A percentile compares a stretch with the other conserved stretches of the same genome.
Evolutionary conservation across 2,329 filamentous ascomycete species (phyloP).

Genomic region (Trichoderma pleuroti): DNA sequence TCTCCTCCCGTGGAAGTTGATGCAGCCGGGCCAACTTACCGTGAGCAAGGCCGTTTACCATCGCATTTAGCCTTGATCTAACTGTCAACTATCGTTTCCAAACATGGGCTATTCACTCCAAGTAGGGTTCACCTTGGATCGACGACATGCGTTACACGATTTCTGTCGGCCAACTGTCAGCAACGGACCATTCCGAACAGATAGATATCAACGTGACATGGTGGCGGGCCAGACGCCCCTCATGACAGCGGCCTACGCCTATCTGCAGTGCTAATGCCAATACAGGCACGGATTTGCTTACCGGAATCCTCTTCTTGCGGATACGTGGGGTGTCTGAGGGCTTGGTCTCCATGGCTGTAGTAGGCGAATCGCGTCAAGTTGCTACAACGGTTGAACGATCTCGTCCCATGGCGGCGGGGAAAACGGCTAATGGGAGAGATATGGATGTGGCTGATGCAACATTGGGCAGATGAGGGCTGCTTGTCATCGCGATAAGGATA

Average conservation of each 20-base stretch:
- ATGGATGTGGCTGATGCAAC: constrained; percentile 6
- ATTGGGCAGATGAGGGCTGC: not conserved
- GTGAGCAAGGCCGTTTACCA: constrained; percentile 27
- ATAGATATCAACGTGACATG: constrained; percentile 10
- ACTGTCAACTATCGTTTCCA: not conserved
- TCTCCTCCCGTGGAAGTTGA: not conserved
- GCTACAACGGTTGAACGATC: not conserved
- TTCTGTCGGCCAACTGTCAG: constrained; percentile 22
- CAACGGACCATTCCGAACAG: not conserved
- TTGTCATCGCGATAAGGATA: not conserved
- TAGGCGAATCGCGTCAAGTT: not conserved
- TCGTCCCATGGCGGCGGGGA: not conserved
- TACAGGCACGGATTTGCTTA: constrained; percentile 13
- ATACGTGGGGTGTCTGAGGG: constrained; percentile 1
- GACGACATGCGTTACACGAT: constrained; percentile 28
- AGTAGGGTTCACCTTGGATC: constrained; percentile 25
- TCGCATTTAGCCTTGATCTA: constrained; percentile 25
- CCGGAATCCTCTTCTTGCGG: constrained; percentile 25
- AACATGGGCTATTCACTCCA: not conserved
- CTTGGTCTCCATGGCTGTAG: not conserved
- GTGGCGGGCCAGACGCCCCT: not conserved
- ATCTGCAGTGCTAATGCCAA: not conserved
- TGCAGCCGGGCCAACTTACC: constrained; percentile 18
- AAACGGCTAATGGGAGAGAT: not conserved
- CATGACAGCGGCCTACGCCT: not conserved